These are phyloP conservation scores for Trypanosoma avium DNA, from an alignment of 208 protist species.

Conservation along the genomic window DNA sequence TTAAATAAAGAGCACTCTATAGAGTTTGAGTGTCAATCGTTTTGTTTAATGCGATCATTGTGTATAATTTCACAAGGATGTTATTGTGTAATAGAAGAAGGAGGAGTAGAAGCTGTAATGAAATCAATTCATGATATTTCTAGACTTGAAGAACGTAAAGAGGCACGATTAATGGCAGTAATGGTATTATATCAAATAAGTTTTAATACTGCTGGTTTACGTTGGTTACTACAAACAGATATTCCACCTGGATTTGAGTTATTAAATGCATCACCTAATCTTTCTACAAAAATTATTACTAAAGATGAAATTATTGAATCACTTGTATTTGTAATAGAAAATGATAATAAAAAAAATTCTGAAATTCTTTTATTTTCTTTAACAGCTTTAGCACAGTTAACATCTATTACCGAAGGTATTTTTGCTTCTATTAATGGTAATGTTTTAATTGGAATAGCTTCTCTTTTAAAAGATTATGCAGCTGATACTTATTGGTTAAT, in stretches of 20 bases:
- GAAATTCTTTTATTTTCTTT: constrained; percentile 25
- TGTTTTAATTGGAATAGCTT: constrained; percentile 5
- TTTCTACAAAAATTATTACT: constrained; percentile 2
- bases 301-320: constrained; percentile 27
- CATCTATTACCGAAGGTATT: constrained; percentile 36
- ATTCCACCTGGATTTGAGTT: constrained; percentile 43
- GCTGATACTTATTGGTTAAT: not conserved
- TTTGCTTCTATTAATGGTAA: constrained; percentile 10
- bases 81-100: constrained; percentile 50
- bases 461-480: constrained; percentile 12
- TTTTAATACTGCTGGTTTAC: constrained; percentile 58
- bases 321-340: constrained; percentile 24
- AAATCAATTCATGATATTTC: constrained; percentile 24
- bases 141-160: constrained; percentile 9
- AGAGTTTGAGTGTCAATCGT: constrained; percentile 60
- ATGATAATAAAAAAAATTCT: not conserved
- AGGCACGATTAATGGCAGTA: constrained; percentile 43
- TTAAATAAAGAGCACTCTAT: constrained; percentile 26
- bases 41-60: constrained; percentile 73
- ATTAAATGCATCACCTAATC: not conserved
- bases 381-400: constrained; percentile 33
- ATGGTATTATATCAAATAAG: constrained; percentile 55
- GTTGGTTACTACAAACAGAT: constrained; percentile 66
- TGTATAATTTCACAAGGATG: constrained; percentile 77
- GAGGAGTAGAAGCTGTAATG: constrained; percentile 47